Evolutionary conservation across 2,329 filamentous ascomycete species (phyloP), one percentile per base, ranked within the genome.

Genomic region (Zymoseptoria crescenta): DNA sequence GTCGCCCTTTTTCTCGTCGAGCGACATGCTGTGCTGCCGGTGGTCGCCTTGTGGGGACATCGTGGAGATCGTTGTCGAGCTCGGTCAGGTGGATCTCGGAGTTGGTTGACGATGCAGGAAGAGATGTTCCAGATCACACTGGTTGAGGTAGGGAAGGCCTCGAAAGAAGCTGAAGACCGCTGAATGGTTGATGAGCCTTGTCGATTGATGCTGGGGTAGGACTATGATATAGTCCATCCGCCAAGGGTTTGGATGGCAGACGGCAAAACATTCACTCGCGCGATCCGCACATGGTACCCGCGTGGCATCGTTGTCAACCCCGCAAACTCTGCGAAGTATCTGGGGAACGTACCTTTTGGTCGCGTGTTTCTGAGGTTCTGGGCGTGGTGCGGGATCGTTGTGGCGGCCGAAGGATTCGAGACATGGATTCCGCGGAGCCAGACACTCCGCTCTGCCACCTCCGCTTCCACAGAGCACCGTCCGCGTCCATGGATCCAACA

Each of bases 1-100:
- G 35, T 69, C 66, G 45, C 75, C 70, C 48, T 75, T 72, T 49
- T 73, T 29, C 24, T 19, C 41, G 29, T 56, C 57, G 2, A 41
- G 35, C 35, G 35, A 41, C 35, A 41, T 41, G 10, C 35, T 41
- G 13, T 41, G 35, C 35, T 41, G 35, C 35, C 35, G 35, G 35
- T 16, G 10, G 35, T 16, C 35, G 35, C 35, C 35, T 16, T 41
- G 35, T 41, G 35, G 35, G 35, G 35, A 41, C 35, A 41, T 41
- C 35, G 35, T 41, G 35, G 35, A 9, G 35, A 56, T 24, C 24
- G 45, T 30, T 51, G 55, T 29, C 41, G 55, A 13, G 27, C 6
- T 28, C 20, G 28, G 30, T 52, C 30, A 21, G 9, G 8, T 8
- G 8, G 24, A 48, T 49, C 21, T 45, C 51, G 35, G 35, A 41